Evolutionary conservation across 1,139 yeast genomes (phyloP), one percentile per base, ranked within the genome.

Genomic region (Trichomonascaceae sp.): DNA sequence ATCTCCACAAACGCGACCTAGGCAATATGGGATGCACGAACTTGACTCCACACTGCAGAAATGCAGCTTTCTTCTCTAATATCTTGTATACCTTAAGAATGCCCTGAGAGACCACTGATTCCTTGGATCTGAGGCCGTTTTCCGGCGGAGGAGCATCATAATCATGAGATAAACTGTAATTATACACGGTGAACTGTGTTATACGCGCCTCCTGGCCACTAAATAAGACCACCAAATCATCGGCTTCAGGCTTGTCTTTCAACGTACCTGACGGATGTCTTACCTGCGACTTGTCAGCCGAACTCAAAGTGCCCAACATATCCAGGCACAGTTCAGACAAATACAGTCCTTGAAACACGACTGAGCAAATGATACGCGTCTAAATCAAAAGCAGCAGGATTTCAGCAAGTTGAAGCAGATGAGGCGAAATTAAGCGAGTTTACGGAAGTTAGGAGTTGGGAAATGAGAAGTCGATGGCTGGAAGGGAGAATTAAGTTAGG

Each of bases 1-100:
- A 76, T 58, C 87, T 74, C 55, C 85, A 70, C 1, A 85, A 73
- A 61, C 83, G 80, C 53, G 82, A 69, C 56, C 75, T 77, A 2
- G 87, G 87, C 49, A 86, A 69, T 17, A 86, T 76, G 1, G 95
- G 91, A 62, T 85, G 85, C 5, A 80, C 78, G 51, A 81, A 75
- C 5, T 79, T 70, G 36, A 32, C 30, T 2, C 85, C 85, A 63
- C 85, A 81, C 15, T 76, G 74, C 27, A 86, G 66, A 64, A 84
- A 85, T 1, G 86, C 79, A 15, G 84, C 85, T 58, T 76, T 79
- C 27, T 84, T 83, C 59, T 80, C 80, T 59, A 82, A 84, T 47
- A 84, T 71, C 63, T 83, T 85, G 62, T 83, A 85, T 1, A 86
- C 74, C 62, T 83, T 84, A 55, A 85, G 75, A 41, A 71, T 74